Percentiles rank a stretch among this genome's conserved stretches.
These are phyloP conservation scores for Silene uniflora DNA, from an alignment of 148 eudicot genomes.

Conservation along the genomic window DNA sequence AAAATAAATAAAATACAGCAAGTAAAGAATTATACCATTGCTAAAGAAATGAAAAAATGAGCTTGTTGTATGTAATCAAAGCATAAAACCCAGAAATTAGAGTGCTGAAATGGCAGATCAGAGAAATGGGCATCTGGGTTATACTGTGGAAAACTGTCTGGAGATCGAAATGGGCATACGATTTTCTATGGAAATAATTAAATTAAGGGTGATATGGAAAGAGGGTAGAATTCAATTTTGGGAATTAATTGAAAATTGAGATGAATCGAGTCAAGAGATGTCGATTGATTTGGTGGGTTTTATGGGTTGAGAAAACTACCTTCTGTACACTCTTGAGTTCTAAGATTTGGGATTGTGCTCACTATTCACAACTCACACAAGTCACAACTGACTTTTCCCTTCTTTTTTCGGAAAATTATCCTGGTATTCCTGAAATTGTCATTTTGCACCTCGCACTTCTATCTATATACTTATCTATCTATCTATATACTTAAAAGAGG, in stretches of 20 bases:
- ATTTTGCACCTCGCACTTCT: too few species aligned
- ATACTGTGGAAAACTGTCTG: neutral
- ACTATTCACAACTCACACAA: neutral
- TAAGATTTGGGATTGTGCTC: neutral
- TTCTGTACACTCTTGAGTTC: neutral
- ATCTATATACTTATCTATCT: too few species aligned
- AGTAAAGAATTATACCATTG: constrained; percentile 8
- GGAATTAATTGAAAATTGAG: neutral
- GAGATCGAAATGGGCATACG: neutral
- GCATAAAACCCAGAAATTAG: neutral
- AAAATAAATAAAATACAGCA: neutral
- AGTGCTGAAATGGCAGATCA: constrained; percentile 1
- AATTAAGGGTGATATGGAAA: neutral
- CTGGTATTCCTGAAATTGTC: too few species aligned
- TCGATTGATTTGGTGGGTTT: neutral
- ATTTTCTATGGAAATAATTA: neutral
- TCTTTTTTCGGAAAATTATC: too few species aligned
- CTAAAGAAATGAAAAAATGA: neutral
- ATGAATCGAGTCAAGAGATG: neutral
- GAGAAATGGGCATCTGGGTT: constrained; percentile 9
- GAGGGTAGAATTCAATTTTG: constrained; percentile 2
- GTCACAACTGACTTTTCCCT: too few species aligned
- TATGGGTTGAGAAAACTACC: neutral
- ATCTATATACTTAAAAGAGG: too few species aligned
- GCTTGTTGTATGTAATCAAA: neutral